These are phyloP conservation scores for Yarrowia sp. DNA, from an alignment of 805 yeast species.

Conservation along the genomic window DNA sequence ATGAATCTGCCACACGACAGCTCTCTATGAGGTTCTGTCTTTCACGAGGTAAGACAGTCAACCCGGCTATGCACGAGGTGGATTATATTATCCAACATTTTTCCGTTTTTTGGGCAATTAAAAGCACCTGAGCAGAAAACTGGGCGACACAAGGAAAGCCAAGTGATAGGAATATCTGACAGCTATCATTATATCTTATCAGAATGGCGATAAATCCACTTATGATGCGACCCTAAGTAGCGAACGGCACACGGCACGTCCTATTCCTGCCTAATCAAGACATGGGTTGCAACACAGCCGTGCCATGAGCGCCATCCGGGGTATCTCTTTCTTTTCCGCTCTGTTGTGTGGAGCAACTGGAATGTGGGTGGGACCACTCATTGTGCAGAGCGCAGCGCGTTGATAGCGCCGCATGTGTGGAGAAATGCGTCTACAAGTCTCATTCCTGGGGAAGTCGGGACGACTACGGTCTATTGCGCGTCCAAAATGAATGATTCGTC, in stretches of 20 bases:
- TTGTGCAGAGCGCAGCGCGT: slow-evolving; percentile 14
- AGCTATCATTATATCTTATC: slow-evolving; percentile 9
- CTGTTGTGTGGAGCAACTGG: neutral
- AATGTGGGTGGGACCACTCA: slow-evolving; percentile 32
- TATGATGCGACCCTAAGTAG: neutral
- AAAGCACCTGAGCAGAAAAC: too few species aligned
- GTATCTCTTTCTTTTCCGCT: slow-evolving; percentile 4
- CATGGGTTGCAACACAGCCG: slow-evolving; percentile 26
- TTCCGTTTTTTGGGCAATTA: neutral
- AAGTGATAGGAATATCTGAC: neutral
- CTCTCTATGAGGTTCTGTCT: neutral
- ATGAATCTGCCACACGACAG: neutral
- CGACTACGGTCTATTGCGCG: too few species aligned
- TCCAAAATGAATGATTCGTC: too few species aligned
- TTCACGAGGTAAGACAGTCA: neutral
- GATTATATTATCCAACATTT: neutral
- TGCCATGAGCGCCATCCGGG: slow-evolving; percentile 3
- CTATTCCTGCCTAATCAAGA: slow-evolving; percentile 21
- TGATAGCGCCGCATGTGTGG: slow-evolving; percentile 36
- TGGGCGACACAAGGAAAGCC: neutral
- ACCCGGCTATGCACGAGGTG: slow-evolving; percentile 6
- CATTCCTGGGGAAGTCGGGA: neutral
- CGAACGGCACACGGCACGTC: neutral
- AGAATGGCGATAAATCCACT: neutral
- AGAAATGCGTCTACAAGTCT: neutral